Evolutionary conservation across 805 yeast genomes (phyloP), one percentile per base, ranked within the genome.

Genomic region (Nakazawaea laoshanensis): DNA sequence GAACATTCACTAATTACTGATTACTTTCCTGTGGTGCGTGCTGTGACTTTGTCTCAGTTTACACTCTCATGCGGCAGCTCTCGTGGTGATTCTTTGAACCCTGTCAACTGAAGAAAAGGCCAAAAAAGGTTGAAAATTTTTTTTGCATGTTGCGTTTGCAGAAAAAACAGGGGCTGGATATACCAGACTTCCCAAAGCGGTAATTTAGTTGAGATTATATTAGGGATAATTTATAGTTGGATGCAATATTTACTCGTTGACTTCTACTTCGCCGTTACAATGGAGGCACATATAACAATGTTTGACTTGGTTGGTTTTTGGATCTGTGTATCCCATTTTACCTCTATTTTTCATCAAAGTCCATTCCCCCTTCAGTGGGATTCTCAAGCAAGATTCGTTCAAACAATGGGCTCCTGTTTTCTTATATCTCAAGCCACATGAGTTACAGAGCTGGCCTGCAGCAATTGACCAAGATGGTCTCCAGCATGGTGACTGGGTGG

Each of bases 331-430:
- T 24, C 40, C 50, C 39, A 44, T 42, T 37, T 65, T 64, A 12
- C 85, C 88, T 51, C 80, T 74, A 36, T 72, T 67, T 49, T 77
- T 79, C 89, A 88, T 88, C 21, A 84, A 63, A 4, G 86, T 72
- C 84, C 96, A 82, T 58, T 89, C 97, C 41, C 96, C 89, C 58
- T 89, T 88, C 14, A 96, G 94, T 4, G 98, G 98, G 39, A 89
- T 87, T 48, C 89, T 75, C 43, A 81, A 72, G 60, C 98, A 89
- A 13, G 58, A 50, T 2, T 65, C 57, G 45, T 83, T 81, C 32
- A 82, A 62, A 58, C 98, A 89, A 49, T 96, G 70, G 3, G 95
- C 94, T 18, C 85, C 83, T 1, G 96, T 88, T 61, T 89, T 89
- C 57, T 92, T 88, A 61, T 84, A 89, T 43, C 98, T 67, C 47